Conservation (phyloP, 441 rosid species). For the Isatis lusitanica region DNA sequence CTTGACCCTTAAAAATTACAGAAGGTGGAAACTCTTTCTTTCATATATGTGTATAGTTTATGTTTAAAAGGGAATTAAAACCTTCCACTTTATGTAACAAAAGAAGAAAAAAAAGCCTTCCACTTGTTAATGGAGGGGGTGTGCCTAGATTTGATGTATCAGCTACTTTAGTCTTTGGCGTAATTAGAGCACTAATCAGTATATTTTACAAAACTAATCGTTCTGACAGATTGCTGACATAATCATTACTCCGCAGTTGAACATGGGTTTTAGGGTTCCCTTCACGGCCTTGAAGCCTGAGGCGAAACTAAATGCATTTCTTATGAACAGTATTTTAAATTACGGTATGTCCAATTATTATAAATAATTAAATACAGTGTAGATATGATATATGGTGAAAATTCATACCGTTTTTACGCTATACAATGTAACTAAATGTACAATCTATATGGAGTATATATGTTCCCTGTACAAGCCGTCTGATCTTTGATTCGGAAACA, state of each 20-base stretch:
- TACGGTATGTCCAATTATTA: neutral
- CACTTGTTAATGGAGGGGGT: constrained; percentile 37
- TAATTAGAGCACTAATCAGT: constrained; percentile 36
- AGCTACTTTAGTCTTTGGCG: constrained; percentile 31
- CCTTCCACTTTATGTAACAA: neutral
- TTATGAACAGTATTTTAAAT: neutral
- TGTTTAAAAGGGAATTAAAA: neutral
- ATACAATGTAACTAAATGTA: neutral
- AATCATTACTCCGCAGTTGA: constrained; percentile 14
- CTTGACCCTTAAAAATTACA: constrained; percentile 3
- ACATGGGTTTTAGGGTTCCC: neutral
- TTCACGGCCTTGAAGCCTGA: constrained; percentile 3
- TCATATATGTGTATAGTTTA: constrained; percentile 9
- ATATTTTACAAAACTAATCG: neutral
- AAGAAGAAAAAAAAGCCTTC: constrained; percentile 8
- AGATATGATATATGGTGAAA: neutral
- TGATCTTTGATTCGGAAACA: too few species aligned
- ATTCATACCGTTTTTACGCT: neutral
- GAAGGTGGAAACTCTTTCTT: constrained; percentile 4
- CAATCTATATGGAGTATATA: too few species aligned
- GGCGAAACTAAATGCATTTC: constrained; percentile 11
- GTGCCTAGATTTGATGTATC: constrained; percentile 35
- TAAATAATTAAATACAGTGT: too few species aligned
- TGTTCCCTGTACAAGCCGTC: too few species aligned
- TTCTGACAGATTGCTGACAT: constrained; percentile 31